These are phyloP conservation scores for Recurvomyces mirabilis DNA, from an alignment of 495 filamentous ascomycete genomes.

Conservation along the genomic window DNA sequence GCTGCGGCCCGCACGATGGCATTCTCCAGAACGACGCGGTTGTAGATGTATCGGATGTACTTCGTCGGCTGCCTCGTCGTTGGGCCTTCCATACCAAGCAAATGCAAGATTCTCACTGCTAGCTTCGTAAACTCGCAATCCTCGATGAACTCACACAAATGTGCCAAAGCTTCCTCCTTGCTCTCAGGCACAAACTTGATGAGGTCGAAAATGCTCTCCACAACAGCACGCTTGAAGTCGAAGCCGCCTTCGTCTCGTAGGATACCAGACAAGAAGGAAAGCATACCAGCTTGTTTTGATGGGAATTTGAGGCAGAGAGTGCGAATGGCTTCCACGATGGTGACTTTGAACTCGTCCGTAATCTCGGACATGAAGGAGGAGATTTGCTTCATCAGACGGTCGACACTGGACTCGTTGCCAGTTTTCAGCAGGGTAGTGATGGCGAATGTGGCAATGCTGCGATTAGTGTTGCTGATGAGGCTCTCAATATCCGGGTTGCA, in stretches of 20 bases:
- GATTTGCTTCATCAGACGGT: slow-evolving; percentile 97
- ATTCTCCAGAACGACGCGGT: slow-evolving; percentile 95
- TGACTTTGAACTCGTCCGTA: slow-evolving; percentile 98
- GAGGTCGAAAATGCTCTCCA: slow-evolving; percentile 98
- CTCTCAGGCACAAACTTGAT: slow-evolving; percentile 98
- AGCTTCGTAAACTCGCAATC: slow-evolving; percentile 99
- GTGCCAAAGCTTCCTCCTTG: slow-evolving; percentile 92
- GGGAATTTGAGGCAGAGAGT: slow-evolving; percentile 96
- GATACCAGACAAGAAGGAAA: slow-evolving; percentile 88
- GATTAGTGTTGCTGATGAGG: slow-evolving; percentile 90
- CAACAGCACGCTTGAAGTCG: slow-evolving; percentile 93
- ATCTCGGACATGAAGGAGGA: slow-evolving; percentile 94
- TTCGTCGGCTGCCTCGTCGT: slow-evolving; percentile 94
- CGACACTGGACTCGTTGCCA: slow-evolving; percentile 91
- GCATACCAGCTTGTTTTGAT: slow-evolving; percentile 95
- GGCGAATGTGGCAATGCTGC: slow-evolving; percentile 94
- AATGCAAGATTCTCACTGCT: slow-evolving; percentile 85
- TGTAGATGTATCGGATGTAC: slow-evolving; percentile 99
- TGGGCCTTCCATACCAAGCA: slow-evolving; percentile 87
- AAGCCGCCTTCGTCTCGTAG: slow-evolving; percentile 94
- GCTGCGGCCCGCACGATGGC: slow-evolving; percentile 91
- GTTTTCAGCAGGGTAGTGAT: slow-evolving; percentile 97
- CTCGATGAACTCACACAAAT: slow-evolving; percentile 98
- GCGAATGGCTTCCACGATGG: slow-evolving; percentile 94
- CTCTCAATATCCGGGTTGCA: slow-evolving; percentile 97